Conservation (phyloP, 768 basidiomycete genomes). For the Cantharellus anzutake region DNA sequence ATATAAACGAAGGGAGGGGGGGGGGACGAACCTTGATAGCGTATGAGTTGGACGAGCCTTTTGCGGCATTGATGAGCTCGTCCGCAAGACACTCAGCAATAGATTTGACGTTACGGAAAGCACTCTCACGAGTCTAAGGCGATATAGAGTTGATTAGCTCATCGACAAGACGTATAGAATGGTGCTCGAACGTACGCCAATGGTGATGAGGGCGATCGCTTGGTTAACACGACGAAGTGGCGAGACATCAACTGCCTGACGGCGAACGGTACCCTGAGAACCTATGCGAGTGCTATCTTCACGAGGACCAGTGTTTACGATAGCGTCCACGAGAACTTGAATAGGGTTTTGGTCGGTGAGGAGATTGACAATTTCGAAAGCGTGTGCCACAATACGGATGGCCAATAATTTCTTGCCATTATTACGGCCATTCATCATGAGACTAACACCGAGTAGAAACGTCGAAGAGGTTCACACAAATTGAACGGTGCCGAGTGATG, state of each 20-base stretch:
- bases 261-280: constrained; percentile 97
- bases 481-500: not conserved
- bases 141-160: not conserved
- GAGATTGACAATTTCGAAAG: constrained; percentile 99
- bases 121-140: constrained; percentile 86
- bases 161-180: not conserved
- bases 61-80: constrained; percentile 99
- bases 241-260: constrained; percentile 99
- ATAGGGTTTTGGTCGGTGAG: constrained; percentile 99
- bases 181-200: constrained; percentile 49
- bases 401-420: constrained; percentile 99
- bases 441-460: constrained; percentile 23
- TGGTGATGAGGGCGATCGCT: constrained; percentile 84
- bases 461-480: not conserved
- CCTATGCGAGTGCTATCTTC: constrained; percentile 99
- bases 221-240: constrained; percentile 97
- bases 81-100: constrained; percentile 98
- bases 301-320: constrained; percentile 98
- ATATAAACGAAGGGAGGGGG: not conserved
- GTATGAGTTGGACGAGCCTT: constrained; percentile 99
- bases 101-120: constrained; percentile 99
- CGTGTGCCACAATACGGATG: constrained; percentile 97
- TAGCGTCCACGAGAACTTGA: constrained; percentile 94
- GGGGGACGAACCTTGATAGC: constrained; percentile 75
- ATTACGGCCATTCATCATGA: constrained; percentile 99